Percentiles rank a stretch among this genome's conserved stretches.
Conservation (phyloP, 192 early-diverging fungal species). For the Coemansia sp. region DNA sequence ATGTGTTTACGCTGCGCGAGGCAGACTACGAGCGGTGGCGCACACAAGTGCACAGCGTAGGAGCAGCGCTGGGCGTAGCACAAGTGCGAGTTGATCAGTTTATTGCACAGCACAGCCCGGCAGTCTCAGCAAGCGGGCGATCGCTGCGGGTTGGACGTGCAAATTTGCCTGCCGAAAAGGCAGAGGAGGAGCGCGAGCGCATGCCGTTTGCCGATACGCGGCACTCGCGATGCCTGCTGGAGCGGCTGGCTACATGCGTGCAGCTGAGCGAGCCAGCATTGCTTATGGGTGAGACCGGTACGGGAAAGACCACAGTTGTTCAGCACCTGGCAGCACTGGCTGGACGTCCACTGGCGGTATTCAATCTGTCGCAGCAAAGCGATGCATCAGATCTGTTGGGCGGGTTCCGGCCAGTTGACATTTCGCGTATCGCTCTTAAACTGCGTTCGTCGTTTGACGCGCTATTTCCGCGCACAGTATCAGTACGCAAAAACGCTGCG, state of each 20-base stretch:
- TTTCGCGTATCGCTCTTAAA: conserved; percentile 71
- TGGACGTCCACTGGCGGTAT: conserved; percentile 74
- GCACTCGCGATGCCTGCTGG: conserved; percentile 76
- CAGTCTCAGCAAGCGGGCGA: conserved; percentile 38
- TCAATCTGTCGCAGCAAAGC: conserved; percentile 96
- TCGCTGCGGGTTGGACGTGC: conserved; percentile 38
- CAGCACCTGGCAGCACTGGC: conserved; percentile 85
- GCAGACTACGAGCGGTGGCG: conserved; percentile 66
- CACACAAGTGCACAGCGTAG: conserved; percentile 62
- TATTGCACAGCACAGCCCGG: conserved; percentile 68
- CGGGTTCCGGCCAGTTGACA: conserved; percentile 96
- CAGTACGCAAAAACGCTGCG: conserved; percentile 78
- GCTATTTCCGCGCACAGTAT: conserved; percentile 86
- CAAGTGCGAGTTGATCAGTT: conserved; percentile 68
- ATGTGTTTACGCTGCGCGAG: conserved; percentile 85
- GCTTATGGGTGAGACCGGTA: conserved; percentile 96
- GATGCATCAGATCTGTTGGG: conserved; percentile 93
- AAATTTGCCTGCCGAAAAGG: neutral
- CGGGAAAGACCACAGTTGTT: conserved; percentile 95
- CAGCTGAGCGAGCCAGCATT: conserved; percentile 81
- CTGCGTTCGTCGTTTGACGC: conserved; percentile 83
- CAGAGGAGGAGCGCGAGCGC: conserved; percentile 13
- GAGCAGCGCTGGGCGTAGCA: conserved; percentile 67
- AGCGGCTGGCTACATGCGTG: conserved; percentile 81
- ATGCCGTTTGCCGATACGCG: conserved; percentile 87